Conservation (phyloP, 371 early-diverging fungal genomes). For the Syncephalis fuscata region DNA sequence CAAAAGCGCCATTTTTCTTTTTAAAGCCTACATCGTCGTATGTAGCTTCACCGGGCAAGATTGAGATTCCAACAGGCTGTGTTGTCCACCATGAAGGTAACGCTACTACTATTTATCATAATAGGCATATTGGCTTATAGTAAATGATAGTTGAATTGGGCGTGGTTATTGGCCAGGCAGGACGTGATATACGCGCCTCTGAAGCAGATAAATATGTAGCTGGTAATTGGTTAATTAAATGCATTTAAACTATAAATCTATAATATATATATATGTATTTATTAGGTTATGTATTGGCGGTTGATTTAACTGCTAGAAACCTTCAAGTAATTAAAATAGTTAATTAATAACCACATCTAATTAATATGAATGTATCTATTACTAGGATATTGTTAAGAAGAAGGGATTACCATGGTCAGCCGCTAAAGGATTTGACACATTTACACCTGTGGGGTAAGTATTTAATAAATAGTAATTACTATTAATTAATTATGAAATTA, state of each 20-base stretch:
- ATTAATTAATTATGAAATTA: slow-evolving; percentile 5
- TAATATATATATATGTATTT: not conserved
- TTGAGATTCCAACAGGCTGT: slow-evolving; percentile 65
- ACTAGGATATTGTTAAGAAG: slow-evolving; percentile 60
- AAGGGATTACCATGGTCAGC: slow-evolving; percentile 81
- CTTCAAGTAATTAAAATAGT: slow-evolving; percentile 27
- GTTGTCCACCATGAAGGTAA: slow-evolving; percentile 80
- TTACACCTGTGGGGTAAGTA: slow-evolving; percentile 65
- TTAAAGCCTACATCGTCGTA: slow-evolving; percentile 88
- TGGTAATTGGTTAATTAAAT: slow-evolving; percentile 12
- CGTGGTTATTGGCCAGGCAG: slow-evolving; percentile 75
- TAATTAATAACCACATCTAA: not conserved
- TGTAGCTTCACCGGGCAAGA: slow-evolving; percentile 41
- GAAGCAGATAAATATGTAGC: slow-evolving; percentile 50
- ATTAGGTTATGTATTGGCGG: slow-evolving; percentile 70
- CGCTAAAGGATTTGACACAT: slow-evolving; percentile 91
- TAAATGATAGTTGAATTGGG: slow-evolving; percentile 63
- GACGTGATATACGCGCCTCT: slow-evolving; percentile 47
- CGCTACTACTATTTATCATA: not conserved
- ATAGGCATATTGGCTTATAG: not conserved
- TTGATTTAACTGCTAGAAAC: slow-evolving; percentile 88
- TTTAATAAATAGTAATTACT: not conserved
- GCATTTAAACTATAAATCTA: not conserved
- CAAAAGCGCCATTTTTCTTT: slow-evolving; percentile 79
- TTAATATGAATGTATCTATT: not conserved